Conservation (phyloP, 768 basidiomycete genomes). For the Lactifluus subvellereus region DNA sequence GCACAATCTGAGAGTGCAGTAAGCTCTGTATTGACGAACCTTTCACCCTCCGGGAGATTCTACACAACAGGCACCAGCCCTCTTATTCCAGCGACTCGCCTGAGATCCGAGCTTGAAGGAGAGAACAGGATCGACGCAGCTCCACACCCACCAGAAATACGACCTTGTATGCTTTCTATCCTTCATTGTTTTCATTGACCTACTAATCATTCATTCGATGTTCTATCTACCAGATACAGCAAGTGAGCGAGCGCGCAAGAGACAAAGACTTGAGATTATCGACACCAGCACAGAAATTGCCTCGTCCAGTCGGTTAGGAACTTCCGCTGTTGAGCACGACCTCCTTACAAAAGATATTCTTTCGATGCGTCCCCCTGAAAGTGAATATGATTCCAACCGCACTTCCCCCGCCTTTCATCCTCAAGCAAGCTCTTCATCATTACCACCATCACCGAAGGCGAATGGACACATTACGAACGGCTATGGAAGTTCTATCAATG, state of each 20-base stretch:
- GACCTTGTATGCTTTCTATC: slow-evolving; percentile 12
- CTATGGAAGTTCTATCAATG: slow-evolving; percentile 36
- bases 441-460: slow-evolving; percentile 17
- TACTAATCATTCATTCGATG: neutral
- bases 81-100: slow-evolving; percentile 24
- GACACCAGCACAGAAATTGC: slow-evolving; percentile 32
- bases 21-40: slow-evolving; percentile 10
- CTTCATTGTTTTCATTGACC: neutral
- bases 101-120: slow-evolving; percentile 24
- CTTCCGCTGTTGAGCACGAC: slow-evolving; percentile 24
- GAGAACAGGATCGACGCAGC: slow-evolving; percentile 20
- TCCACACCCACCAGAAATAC: slow-evolving; percentile 7
- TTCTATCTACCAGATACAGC: slow-evolving; percentile 15
- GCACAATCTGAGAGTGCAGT: slow-evolving; percentile 17
- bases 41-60: slow-evolving; percentile 11
- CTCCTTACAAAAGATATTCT: slow-evolving; percentile 21
- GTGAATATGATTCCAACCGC: slow-evolving; percentile 20
- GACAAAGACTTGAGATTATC: slow-evolving; percentile 54
- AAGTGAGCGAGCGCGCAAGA: slow-evolving; percentile 48
- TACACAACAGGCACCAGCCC: slow-evolving; percentile 16
- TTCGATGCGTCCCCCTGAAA: slow-evolving; percentile 23
- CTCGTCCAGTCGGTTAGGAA: slow-evolving; percentile 31
- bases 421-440: slow-evolving; percentile 17
- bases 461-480: slow-evolving; percentile 27
- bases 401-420: slow-evolving; percentile 14